Evolutionary conservation across 495 filamentous ascomycete species (phyloP).

Genomic region (Darksidea phi): DNA sequence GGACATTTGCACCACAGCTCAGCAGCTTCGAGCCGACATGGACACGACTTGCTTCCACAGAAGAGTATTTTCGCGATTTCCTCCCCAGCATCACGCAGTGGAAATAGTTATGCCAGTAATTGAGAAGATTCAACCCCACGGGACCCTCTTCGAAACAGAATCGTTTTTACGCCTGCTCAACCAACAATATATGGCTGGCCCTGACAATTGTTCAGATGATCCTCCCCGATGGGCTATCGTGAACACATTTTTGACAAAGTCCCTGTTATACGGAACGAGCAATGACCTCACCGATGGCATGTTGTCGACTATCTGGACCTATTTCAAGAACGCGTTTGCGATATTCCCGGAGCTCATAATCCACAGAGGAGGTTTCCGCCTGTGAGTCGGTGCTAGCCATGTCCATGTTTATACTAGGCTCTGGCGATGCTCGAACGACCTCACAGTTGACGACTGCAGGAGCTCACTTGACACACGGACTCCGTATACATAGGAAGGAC

Average conservation of each 20-base stretch:
- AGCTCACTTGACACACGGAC: neutral
- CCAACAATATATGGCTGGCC: neutral
- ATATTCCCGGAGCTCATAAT: neutral
- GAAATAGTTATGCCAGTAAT: neutral
- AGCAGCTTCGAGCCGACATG: neutral
- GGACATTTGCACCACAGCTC: neutral
- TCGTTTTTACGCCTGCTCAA: neutral
- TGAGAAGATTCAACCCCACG: neutral
- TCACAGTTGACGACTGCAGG: neutral
- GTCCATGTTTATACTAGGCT: neutral
- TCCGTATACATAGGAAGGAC: neutral
- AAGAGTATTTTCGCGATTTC: neutral
- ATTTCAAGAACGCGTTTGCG: constrained; percentile 3
- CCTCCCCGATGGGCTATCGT: neutral
- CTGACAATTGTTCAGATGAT: neutral
- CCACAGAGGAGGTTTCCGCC: neutral
- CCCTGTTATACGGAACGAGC: neutral
- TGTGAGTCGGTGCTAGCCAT: neutral
- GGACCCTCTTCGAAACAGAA: neutral
- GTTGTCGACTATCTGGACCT: neutral
- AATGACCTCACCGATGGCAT: neutral
- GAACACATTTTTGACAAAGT: neutral
- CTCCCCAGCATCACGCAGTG: neutral
- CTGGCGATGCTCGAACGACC: neutral
- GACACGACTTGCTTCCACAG: neutral